Base-by-base conservation (phyloP, 805 yeast species). In the Blastobotrys peoriensis region DNA sequence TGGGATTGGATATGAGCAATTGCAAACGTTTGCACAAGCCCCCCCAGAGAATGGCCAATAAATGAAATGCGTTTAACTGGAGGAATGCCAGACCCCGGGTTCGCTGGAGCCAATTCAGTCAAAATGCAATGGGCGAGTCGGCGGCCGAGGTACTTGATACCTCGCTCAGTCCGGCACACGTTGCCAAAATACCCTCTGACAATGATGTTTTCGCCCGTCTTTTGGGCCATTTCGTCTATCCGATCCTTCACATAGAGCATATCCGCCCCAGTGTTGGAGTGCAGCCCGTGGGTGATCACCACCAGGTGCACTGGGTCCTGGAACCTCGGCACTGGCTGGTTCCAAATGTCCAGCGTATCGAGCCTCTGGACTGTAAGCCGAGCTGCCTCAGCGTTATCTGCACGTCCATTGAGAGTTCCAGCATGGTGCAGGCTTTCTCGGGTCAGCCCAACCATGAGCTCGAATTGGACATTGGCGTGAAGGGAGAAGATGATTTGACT, bases 11-110 rank as follows among this genome's bases (percentile, higher is more conserved):
- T 73, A 59, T 87, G 83, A 2, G 91, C 93, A 34, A 93, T 70
- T 1, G 98, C 95, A 71, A 85, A 91, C 0, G 95, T 79, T 65
- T 91, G 97, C 6, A 84, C 84, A 15, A 86, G 76, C 0, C 98
- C 98, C 15, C 98, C 98, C 20, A 93, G 67, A 0, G 98, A 91
- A 63, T 93, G 98, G 1, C 93, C 95, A 17, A 93, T 69, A 56
- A 93, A 89, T 2, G 98, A 91, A 3, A 91, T 78, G 54, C 78
- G 78, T 9, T 64, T 62, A 5, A 86, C 78, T 9, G n/a, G 23
- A 3, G 67, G 55, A 19, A 67, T 69, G 5, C 52, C 47, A 1
- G 49, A 45, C 4, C 46, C 48, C 1, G 65, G 66, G 33, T 62
- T 57, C 13, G 66, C 61, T 3, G 71, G 68, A 9, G 74, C 64